Percentiles rank a stretch among this genome's conserved stretches.
Evolutionary conservation across 176 grass and related monocot species (phyloP).

Genomic region (Puya raimondii): DNA sequence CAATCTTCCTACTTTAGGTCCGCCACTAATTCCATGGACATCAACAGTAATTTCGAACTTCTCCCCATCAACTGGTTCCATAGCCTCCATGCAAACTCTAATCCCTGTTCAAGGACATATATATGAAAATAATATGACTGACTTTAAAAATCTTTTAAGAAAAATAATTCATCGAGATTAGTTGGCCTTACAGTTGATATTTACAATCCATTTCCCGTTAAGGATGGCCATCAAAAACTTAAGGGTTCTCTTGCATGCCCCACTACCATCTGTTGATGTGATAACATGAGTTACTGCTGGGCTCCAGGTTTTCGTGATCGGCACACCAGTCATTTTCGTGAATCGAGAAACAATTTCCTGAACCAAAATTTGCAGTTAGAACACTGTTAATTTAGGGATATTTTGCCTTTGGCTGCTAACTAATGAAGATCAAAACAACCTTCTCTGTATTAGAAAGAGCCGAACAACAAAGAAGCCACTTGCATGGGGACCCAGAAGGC

Average conservation of each 20-base stretch:
- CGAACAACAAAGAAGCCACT: constrained; percentile 85
- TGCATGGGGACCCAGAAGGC: constrained; percentile 54
- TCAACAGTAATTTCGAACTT: constrained; percentile 57
- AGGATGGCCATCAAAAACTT: constrained; percentile 91
- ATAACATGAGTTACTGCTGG: constrained; percentile 76
- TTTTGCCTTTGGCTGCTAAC: constrained; percentile 4
- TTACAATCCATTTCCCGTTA: constrained; percentile 79
- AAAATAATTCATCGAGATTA: neutral
- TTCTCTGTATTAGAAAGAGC: constrained; percentile 69
- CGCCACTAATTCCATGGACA: constrained; percentile 51
- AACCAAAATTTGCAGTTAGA: constrained; percentile 29
- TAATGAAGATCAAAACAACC: constrained; percentile 26
- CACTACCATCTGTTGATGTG: constrained; percentile 54
- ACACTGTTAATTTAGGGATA: neutral
- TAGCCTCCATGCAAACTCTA: constrained; percentile 58
- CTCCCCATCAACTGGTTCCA: constrained; percentile 42
- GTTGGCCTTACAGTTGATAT: constrained; percentile 60
- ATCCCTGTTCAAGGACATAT: constrained; percentile 35
- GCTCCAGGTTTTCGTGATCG: constrained; percentile 55
- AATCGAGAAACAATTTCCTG: constrained; percentile 57
- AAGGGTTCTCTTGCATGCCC: constrained; percentile 78
- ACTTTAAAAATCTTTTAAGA: too few relatives aligned
- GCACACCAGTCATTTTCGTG: constrained; percentile 41
- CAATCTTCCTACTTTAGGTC: constrained; percentile 61
- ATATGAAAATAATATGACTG: too few relatives aligned